These are phyloP conservation scores for Tetrahymena malaccensis DNA, from an alignment of 73 alveolate species.

Conservation along the genomic window DNA sequence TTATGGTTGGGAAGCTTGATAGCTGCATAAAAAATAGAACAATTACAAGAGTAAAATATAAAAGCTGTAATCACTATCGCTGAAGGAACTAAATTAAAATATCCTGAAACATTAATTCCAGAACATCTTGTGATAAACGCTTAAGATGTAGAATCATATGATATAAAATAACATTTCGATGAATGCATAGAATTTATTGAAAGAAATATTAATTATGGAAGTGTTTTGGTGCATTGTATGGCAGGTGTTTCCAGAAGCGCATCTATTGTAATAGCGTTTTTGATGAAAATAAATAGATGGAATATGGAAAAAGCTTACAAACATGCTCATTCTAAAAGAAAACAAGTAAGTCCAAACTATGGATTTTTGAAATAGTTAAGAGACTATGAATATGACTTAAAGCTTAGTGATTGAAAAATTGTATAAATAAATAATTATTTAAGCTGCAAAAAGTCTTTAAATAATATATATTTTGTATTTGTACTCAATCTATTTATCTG, in stretches of 20 bases:
- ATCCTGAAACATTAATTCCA: neutral
- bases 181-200: slow-evolving; percentile 16
- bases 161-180: neutral
- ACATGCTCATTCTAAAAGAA: slow-evolving; percentile 64
- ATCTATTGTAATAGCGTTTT: slow-evolving; percentile 76
- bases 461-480: no score
- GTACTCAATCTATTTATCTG: neutral
- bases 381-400: slow-evolving; percentile 55
- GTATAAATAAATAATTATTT: no score
- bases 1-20: slow-evolving; percentile 6
- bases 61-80: slow-evolving; percentile 21
- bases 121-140: slow-evolving; percentile 9
- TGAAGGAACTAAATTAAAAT: slow-evolving; percentile 1
- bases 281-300: slow-evolving; percentile 72
- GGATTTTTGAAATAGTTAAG: slow-evolving; percentile 75
- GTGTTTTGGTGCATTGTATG: slow-evolving; percentile 81
- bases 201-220: slow-evolving; percentile 52
- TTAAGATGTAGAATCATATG: slow-evolving; percentile 1
- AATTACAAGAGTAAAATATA: neutral
- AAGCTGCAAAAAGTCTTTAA: no score
- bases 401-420: neutral
- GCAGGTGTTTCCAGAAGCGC: slow-evolving; percentile 93
- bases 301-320: slow-evolving; percentile 61
- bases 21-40: slow-evolving; percentile 5
- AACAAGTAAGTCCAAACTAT: slow-evolving; percentile 75